These are phyloP conservation scores for Geotrichum klebahnii DNA, from an alignment of 1,139 yeast genomes.

Conservation along the genomic window DNA sequence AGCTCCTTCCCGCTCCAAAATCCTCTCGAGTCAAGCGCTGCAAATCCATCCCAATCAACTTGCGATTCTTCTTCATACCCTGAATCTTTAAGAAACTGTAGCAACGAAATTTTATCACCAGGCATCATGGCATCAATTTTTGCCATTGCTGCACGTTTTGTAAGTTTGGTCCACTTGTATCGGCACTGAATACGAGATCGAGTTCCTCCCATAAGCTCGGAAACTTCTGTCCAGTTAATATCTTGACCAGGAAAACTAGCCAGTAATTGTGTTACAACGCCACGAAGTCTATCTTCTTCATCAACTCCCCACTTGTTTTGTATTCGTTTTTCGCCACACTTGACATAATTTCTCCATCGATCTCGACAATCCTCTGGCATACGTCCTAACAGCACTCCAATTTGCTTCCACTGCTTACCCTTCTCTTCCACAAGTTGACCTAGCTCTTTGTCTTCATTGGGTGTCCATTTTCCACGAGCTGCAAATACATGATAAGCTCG, in stretches of 20 bases:
- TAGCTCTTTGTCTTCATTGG: conserved; percentile 68
- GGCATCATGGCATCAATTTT: conserved; percentile 34
- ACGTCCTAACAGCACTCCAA: conserved; percentile 73
- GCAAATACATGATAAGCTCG: conserved; percentile 83
- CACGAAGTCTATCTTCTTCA: conserved; percentile 62
- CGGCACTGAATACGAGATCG: conserved; percentile 91
- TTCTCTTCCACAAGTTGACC: conserved; percentile 59
- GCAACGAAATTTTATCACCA: conserved; percentile 54
- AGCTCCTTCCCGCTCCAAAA: conserved; percentile 23
- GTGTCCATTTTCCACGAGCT: conserved; percentile 84
- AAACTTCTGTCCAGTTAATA: conserved; percentile 86
- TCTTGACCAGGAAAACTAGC: conserved; percentile 34
- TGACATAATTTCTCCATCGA: conserved; percentile 90
- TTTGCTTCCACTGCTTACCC: conserved; percentile 80
- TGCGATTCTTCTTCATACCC: conserved; percentile 48
- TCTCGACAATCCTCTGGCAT: conserved; percentile 98
- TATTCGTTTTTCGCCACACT: conserved; percentile 74
- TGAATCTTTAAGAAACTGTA: conserved; percentile 49
- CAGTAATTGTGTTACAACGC: conserved; percentile 48
- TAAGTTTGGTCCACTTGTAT: conserved; percentile 84
- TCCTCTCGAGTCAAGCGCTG: conserved; percentile 39
- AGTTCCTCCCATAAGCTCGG: conserved; percentile 82
- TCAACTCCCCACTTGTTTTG: conserved; percentile 72
- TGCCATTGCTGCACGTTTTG: conserved; percentile 41
- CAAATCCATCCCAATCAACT: conserved; percentile 62